phyloP scores from a whole-genome alignment of 805 yeast genomes.

The Tetrapisispora pingtungensis region DNA sequence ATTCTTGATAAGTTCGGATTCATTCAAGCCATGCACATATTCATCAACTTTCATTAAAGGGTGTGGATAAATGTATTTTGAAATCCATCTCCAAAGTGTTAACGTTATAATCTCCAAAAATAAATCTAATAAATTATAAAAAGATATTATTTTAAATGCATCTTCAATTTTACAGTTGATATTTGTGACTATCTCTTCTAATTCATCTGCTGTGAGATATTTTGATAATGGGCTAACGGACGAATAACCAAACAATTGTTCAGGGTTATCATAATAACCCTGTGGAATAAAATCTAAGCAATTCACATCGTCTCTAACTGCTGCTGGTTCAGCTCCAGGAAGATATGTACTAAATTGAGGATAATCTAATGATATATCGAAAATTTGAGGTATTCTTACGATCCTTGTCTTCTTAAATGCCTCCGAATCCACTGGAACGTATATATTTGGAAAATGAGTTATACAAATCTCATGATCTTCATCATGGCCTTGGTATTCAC shows the following conservation, averaged over 20 bases:
- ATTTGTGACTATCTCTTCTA: slow-evolving; percentile 31
- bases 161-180: slow-evolving; percentile 36
- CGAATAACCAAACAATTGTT: slow-evolving; percentile 35
- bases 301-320: slow-evolving; percentile 26
- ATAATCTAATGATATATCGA: slow-evolving; percentile 28
- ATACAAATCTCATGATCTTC: slow-evolving; percentile 35
- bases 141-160: slow-evolving; percentile 33
- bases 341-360: slow-evolving; percentile 47
- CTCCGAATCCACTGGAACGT: slow-evolving; percentile 29
- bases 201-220: slow-evolving; percentile 32
- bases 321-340: slow-evolving; percentile 62
- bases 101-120: slow-evolving; percentile 32
- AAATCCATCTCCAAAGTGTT: slow-evolving; percentile 27
- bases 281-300: slow-evolving; percentile 25
- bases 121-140: slow-evolving; percentile 34
- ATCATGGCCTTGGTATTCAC: slow-evolving; percentile 15
- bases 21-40: background rate
- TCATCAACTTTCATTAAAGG: slow-evolving; percentile 1
- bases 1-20: background rate
- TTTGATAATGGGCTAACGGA: slow-evolving; percentile 43
- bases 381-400: slow-evolving; percentile 54
- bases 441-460: slow-evolving; percentile 59
- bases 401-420: slow-evolving; percentile 38
- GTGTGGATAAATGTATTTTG: slow-evolving; percentile 1
- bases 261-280: slow-evolving; percentile 31